phyloP scores from a whole-genome alignment of 192 early-diverging fungal species.

The Spizellomyces punctatus region DNA sequence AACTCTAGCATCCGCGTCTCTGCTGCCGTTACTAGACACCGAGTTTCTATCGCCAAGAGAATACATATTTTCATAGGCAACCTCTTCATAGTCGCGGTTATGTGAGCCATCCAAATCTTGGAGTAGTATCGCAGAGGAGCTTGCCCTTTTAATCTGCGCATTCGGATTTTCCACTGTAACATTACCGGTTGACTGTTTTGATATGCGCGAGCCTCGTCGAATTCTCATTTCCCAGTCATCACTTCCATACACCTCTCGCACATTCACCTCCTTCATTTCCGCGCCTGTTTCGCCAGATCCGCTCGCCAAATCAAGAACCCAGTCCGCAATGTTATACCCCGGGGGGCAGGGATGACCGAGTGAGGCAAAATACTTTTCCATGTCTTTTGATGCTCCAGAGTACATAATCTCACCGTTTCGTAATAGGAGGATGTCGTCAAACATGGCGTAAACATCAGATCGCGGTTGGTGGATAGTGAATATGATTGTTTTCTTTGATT shows the following conservation, averaged over 20 bases:
- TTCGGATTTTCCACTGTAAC: no score
- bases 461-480: constrained; percentile 92
- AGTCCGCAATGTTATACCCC: constrained; percentile 75
- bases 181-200: neutral
- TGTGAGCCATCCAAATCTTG: neutral
- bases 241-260: no score
- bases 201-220: neutral
- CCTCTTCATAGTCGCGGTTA: neutral
- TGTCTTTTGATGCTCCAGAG: constrained; percentile 53
- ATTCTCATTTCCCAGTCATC: neutral
- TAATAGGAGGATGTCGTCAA: constrained; percentile 80
- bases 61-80: neutral
- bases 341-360: constrained; percentile 66
- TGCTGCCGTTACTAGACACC: no score
- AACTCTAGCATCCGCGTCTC: neutral
- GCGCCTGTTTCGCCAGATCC: neutral
- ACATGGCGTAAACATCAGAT: constrained; percentile 77
- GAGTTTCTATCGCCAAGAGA: no score
- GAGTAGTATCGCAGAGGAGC: neutral
- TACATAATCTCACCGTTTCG: constrained; percentile 67
- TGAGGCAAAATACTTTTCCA: constrained; percentile 51
- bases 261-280: no score
- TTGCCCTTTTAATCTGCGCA: no score
- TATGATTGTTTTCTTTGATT: constrained; percentile 69
- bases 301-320: constrained; percentile 61